A percentile compares a stretch with the other conserved stretches of the same genome.
phyloP scores from a whole-genome alignment of 2,329 filamentous ascomycete genomes.

The Macrophomina pseudophaseolina region DNA sequence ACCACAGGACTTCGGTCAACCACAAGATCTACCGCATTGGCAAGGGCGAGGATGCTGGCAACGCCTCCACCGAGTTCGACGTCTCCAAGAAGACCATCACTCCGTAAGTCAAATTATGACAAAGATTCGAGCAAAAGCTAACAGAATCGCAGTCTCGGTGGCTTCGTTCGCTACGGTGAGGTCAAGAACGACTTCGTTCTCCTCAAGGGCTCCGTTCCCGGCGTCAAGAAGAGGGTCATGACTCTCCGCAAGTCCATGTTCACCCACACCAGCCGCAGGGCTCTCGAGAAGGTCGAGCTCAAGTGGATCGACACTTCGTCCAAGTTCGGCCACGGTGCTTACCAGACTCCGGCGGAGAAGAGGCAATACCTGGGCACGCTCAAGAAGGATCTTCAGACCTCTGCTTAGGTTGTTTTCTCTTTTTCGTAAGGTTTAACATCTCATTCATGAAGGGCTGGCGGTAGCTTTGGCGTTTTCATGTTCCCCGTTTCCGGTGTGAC shows the following conservation, averaged over 20 bases:
- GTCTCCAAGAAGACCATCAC: constrained; percentile 99
- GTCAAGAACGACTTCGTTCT: constrained; percentile 99
- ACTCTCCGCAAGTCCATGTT: constrained; percentile 99
- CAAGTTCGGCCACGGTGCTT: constrained; percentile 99
- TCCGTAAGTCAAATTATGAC: constrained; percentile 72
- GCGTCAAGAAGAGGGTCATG: constrained; percentile 99
- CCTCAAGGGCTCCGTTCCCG: constrained; percentile 96
- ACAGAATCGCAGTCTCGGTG: constrained; percentile 77
- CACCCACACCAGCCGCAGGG: constrained; percentile 91
- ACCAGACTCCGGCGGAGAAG: constrained; percentile 99
- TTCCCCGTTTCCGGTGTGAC: constrained; percentile 20
- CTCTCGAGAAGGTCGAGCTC: constrained; percentile 98
- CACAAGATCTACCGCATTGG: constrained; percentile 99
- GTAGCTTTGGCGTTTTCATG: constrained; percentile 42
- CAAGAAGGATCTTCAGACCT: constrained; percentile 85
- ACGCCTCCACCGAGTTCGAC: constrained; percentile 93
- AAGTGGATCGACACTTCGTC: constrained; percentile 99
- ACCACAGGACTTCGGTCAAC: constrained; percentile 99
- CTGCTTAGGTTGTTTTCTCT: constrained; percentile 52
- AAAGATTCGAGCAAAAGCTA: constrained; percentile 35
- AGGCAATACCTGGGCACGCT: constrained; percentile 95
- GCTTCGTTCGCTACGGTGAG: constrained; percentile 98
- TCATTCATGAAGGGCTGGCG: constrained; percentile 43
- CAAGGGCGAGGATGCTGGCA: constrained; percentile 87
- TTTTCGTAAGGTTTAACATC: constrained; percentile 26